Conservation (phyloP, 495 filamentous ascomycete species). For the Penicillium lividum region DNA sequence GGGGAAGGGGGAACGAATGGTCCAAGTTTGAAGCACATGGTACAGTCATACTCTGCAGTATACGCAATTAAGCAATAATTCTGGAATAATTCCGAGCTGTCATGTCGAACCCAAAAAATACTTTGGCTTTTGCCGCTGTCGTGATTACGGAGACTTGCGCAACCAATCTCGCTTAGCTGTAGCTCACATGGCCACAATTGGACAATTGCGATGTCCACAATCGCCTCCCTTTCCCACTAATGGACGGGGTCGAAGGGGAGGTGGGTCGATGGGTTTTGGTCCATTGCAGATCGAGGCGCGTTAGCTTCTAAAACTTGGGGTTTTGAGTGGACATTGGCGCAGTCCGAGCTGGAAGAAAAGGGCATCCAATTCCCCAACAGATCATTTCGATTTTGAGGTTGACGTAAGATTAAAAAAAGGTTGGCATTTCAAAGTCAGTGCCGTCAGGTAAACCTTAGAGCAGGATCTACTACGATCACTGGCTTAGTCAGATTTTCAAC, state of each 20-base stretch:
- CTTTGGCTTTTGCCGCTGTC: constrained; percentile 1
- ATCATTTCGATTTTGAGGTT: not conserved
- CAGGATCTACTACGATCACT: not conserved
- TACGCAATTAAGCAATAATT: not conserved
- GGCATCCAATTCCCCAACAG: not conserved
- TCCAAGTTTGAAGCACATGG: not conserved
- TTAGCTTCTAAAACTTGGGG: not conserved
- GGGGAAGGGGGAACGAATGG: not conserved
- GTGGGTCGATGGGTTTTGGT: constrained; percentile 7
- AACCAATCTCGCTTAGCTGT: constrained; percentile 18
- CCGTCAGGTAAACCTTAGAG: not conserved
- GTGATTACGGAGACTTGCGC: not conserved
- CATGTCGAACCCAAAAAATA: not conserved
- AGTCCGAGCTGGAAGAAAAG: not conserved
- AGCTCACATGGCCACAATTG: not conserved
- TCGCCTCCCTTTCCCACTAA: not conserved
- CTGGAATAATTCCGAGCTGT: not conserved
- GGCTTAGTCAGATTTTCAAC: not conserved
- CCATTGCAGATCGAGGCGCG: constrained; percentile 13
- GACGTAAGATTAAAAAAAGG: not conserved
- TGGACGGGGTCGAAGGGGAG: constrained; percentile 18
- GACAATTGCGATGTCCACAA: not conserved
- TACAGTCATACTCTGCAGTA: not conserved
- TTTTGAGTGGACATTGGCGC: not conserved
- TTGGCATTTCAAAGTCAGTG: not conserved